Evolutionary conservation across 768 basidiomycete genomes (phyloP).

Genomic region (Holtermannia corniformis): DNA sequence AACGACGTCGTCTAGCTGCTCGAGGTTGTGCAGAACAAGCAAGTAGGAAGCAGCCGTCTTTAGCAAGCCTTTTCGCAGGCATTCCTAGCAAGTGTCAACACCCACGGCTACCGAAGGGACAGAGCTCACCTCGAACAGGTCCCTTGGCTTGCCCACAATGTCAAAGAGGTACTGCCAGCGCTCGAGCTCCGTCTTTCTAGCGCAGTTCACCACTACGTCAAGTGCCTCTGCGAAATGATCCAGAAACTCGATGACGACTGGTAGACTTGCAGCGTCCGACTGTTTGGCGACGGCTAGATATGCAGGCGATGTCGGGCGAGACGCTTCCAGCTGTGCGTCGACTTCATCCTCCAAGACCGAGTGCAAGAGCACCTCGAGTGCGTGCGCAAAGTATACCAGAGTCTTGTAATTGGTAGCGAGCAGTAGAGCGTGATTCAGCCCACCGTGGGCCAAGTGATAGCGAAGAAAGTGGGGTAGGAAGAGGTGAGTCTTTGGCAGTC

Average conservation of each 20-base stretch:
- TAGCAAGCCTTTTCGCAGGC: conserved; percentile 36
- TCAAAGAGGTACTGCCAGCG: conserved; percentile 82
- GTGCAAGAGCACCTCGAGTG: conserved; percentile 87
- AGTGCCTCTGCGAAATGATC: conserved; percentile 86
- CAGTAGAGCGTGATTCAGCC: conserved; percentile 64
- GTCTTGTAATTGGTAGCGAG: conserved; percentile 80
- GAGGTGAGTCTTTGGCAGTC: conserved; percentile 46
- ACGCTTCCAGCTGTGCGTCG: conserved; percentile 11
- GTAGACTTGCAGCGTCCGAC: conserved; percentile 45
- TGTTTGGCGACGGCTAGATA: neutral
- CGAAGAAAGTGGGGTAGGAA: conserved; percentile 87
- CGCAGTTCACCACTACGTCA: conserved; percentile 91
- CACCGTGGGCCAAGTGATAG: conserved; percentile 59
- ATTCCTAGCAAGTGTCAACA: neutral
- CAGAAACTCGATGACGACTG: conserved; percentile 72
- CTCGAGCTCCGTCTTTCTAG: conserved; percentile 89
- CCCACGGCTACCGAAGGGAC: no score
- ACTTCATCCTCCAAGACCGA: conserved; percentile 82
- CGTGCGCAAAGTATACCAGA: conserved; percentile 86
- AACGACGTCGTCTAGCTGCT: conserved; percentile 62
- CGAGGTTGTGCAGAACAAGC: conserved; percentile 84
- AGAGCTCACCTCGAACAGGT: conserved; percentile 89
- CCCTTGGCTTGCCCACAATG: conserved; percentile 79
- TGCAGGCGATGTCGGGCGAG: neutral
- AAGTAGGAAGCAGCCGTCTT: conserved; percentile 88